Evolutionary conservation across 352 stramenopile species (phyloP), one percentile per base, ranked within the genome.

Genomic region (Phytophthora capsici): DNA sequence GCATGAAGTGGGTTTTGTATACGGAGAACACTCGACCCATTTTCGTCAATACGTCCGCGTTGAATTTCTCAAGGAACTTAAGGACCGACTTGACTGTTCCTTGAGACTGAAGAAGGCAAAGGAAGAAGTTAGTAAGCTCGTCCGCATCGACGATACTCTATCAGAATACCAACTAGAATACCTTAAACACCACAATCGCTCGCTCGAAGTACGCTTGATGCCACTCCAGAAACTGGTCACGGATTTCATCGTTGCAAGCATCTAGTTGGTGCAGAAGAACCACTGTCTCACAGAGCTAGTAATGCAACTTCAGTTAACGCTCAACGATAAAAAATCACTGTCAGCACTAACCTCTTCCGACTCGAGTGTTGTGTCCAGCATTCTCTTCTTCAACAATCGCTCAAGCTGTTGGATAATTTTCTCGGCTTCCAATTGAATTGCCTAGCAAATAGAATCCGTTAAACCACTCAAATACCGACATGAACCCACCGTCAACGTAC

Each of bases 381-480:
- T 77, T 20, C 74, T 69, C 23, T 85, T 79, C 26, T 82, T 73
- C 25, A 96, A 71, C 47, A 89, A 56, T 17, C 78, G 63, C 41
- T 91, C 71, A 22, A 97, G 75, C 48, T 93, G 77, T 20, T 80
- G 74, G 25, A 97, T 92, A 61, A 95, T 96, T 53, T 89, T 86
- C 46, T 95, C 86, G 7, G 91, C 84, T 56, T 96, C 86, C 16
- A 85, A 44, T 80, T 95, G 87, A 68, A 97, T 97, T 8, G 89
- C 73, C 77, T 90, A 44, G 23, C 28, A 45, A 28, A 41, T 40
- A 56, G 68, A 4, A 20, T 23, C 34, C 19, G 1, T 70, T 19
- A 62, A 20, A 54, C 9, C 25, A 5, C 32, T 45, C 20, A 54
- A 23, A 30, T 3, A 41, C 22, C 17, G 20, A 54, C 12, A n/a